A percentile compares a stretch with the other conserved stretches of the same genome.
Conservation (phyloP, 176 grass and related monocot genomes). For the Stipa capillata region DNA sequence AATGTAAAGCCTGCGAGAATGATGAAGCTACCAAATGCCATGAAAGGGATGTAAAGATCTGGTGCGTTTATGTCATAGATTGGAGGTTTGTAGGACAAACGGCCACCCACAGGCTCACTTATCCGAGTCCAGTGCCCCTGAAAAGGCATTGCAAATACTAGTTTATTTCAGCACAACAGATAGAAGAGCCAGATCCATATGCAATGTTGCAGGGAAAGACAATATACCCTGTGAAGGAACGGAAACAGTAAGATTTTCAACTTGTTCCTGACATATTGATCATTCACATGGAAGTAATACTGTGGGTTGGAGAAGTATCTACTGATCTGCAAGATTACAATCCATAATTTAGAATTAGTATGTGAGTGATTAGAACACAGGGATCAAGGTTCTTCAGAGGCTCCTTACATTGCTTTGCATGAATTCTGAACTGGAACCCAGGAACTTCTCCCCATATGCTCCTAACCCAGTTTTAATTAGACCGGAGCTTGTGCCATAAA, state of each 20-base stretch:
- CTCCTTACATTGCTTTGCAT: conserved; percentile 84
- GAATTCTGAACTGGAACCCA: conserved; percentile 90
- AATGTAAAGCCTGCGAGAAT: conserved; percentile 66
- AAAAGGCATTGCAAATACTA: neutral
- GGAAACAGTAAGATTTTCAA: conserved; percentile 86
- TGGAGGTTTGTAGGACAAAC: conserved; percentile 82
- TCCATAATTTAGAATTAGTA: neutral
- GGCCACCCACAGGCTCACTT: conserved; percentile 81
- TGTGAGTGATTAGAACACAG: neutral
- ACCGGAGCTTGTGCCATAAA: conserved; percentile 65
- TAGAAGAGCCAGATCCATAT: neutral
- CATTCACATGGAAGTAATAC: conserved; percentile 98
- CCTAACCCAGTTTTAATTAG: conserved; percentile 55
- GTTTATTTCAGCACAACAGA: neutral
- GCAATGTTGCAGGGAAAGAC: neutral
- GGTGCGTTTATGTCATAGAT: conserved; percentile 91
- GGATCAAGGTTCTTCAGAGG: neutral
- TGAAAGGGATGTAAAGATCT: conserved; percentile 93
- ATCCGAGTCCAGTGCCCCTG: conserved; percentile 93
- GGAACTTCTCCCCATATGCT: conserved; percentile 64
- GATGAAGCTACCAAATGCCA: conserved; percentile 89
- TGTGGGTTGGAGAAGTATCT: conserved; percentile 81
- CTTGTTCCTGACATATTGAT: conserved; percentile 88
- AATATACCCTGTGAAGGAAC: conserved; percentile 73
- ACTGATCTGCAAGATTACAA: conserved; percentile 46